Evolutionary conservation across 768 basidiomycete species (phyloP).

Genomic region (Collybia sp.): DNA sequence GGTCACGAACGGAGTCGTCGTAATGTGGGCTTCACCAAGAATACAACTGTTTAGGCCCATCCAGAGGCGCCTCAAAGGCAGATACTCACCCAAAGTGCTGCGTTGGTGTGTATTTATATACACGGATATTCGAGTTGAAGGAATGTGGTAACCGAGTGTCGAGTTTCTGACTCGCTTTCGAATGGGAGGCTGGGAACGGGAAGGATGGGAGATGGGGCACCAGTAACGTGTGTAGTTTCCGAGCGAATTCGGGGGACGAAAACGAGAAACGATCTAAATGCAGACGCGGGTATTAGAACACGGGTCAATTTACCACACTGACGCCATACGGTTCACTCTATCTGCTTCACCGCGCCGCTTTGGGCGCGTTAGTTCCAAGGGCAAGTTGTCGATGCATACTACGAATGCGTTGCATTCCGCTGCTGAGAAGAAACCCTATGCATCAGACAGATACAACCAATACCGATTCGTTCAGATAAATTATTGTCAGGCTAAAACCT

Average conservation of each 20-base stretch:
- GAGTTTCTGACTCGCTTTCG: slow-evolving; percentile 22
- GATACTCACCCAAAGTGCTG: slow-evolving; percentile 58
- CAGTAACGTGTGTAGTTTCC: slow-evolving; percentile 42
- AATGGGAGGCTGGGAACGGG: slow-evolving; percentile 30
- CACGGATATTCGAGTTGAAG: slow-evolving; percentile 69
- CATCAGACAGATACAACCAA: not conserved
- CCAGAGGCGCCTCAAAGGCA: not conserved
- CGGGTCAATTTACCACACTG: not conserved
- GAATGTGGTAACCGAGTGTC: slow-evolving; percentile 41
- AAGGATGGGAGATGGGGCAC: slow-evolving; percentile 58
- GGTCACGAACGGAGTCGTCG: slow-evolving; percentile 64
- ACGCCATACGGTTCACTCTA: slow-evolving; percentile 55
- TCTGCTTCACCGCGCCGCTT: slow-evolving; percentile 72
- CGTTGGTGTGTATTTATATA: slow-evolving; percentile 61
- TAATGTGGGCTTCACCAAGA: slow-evolving; percentile 49
- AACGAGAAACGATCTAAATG: slow-evolving; percentile 57
- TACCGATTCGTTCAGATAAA: slow-evolving; percentile 1
- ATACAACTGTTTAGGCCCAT: not conserved
- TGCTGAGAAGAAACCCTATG: slow-evolving; percentile 55
- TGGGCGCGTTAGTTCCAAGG: slow-evolving; percentile 63
- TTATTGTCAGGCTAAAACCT: slow-evolving; percentile 12
- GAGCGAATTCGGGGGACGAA: slow-evolving; percentile 53
- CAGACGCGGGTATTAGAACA: not conserved
- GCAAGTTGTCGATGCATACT: slow-evolving; percentile 54
- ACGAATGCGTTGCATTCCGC: slow-evolving; percentile 59